Base-by-base conservation (phyloP, 495 filamentous ascomycete genomes). In the Penicillium egyptiacum region DNA sequence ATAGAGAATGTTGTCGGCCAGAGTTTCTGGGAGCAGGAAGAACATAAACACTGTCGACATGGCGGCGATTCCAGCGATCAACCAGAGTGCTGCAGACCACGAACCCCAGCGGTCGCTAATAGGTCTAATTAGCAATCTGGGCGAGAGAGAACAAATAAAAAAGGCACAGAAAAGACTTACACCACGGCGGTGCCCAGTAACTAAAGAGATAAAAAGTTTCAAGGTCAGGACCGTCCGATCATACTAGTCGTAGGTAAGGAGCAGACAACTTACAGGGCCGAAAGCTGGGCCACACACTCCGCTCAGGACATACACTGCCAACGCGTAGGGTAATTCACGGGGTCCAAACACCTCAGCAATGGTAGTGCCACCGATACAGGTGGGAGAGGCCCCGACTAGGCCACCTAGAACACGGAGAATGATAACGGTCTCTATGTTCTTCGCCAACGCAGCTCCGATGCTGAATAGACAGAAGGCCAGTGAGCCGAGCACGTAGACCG, bases 1-100 rank as follows among this genome's bases (percentile, higher is more conserved):
- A 52, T 79, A 70, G 19, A 83, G 74, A 59, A 83, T 81, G 53
- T 80, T 82, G 0, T 71, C 68, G 48, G 78, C 72, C 4, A 76
- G 72, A 0, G 80, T 83, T 56, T 83, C 80, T 10, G 80, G 80
- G 12, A 82, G 61, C 50, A 71, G 68, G 48, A 82, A 64, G 54
- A 82, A 75, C 57, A 80, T 70, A 20, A 68, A 58, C n/a, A 82
- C 45, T 45, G 57, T 60, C 35, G 57, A 50, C 31, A 60, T 73
- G 75, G 53, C 80, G 53, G 23, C 74, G 77, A 55, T 60, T 10
- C 51, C 57, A 20, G 51, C n/a, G 50, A 60, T 33, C 10, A 60
- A 44, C 57, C 57, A 55, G 20, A 60, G 35, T 5, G 43, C 50
- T 55, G 57, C 57, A 44, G 44, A 37, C 57, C 57, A 60, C 5